These are phyloP conservation scores for Boletus smithii DNA, from an alignment of 1,284 basidiomycete genomes.

Conservation along the genomic window DNA sequence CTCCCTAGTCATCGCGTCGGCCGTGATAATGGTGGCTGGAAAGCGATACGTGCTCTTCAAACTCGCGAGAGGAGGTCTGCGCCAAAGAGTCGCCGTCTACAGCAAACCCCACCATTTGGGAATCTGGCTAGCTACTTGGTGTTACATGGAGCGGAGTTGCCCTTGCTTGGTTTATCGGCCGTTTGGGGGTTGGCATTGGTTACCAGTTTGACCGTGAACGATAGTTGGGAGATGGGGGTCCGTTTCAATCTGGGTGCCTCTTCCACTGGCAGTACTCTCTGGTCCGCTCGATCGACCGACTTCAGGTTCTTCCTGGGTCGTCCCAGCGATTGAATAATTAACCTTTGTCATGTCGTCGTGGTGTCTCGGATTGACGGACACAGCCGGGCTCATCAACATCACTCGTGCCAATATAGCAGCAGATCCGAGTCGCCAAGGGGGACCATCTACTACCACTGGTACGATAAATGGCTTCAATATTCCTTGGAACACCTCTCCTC, in stretches of 20 bases:
- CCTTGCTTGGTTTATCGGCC: constrained; percentile 8
- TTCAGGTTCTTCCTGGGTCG: not conserved
- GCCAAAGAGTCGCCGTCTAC: constrained; percentile 13
- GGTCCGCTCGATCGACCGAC: constrained; percentile 8
- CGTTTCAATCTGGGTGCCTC: accelerated
- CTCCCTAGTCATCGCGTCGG: constrained; percentile 11
- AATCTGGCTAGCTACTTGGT: constrained; percentile 6
- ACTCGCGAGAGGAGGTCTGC: constrained; percentile 12
- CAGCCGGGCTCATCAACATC: constrained; percentile 12
- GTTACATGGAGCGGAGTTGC: constrained; percentile 7
- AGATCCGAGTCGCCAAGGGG: not conserved
- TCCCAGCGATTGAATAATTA: constrained; percentile 3
- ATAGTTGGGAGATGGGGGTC: constrained; percentile 8
- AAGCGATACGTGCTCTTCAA: constrained; percentile 22
- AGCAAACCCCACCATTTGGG: constrained; percentile 10
- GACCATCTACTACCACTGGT: constrained; percentile 14
- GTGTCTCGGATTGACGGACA: constrained; percentile 1
- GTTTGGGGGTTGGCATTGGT: constrained; percentile 16
- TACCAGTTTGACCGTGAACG: constrained; percentile 16
- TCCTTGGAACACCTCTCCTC: constrained; percentile 14
- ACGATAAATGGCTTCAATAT: constrained; percentile 18
- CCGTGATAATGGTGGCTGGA: constrained; percentile 14
- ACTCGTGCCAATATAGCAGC: not conserved
- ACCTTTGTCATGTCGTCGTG: constrained; percentile 5
- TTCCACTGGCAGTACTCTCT: not conserved